Evolutionary conservation across 148 eudicot genomes (phyloP).

Genomic region (Silene uniflora): DNA sequence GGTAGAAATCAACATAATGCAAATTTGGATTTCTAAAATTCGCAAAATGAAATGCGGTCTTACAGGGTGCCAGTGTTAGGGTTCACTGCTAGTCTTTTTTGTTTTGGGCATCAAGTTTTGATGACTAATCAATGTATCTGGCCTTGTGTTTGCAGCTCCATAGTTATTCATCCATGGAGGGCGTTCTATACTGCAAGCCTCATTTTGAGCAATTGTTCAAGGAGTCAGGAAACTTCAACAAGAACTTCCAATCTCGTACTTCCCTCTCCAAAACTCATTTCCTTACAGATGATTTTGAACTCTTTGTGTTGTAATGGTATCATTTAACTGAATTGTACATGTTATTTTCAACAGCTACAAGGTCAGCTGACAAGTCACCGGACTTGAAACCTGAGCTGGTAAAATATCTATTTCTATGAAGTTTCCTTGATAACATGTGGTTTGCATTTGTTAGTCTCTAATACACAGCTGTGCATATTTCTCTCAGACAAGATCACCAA

Average conservation of each 20-base stretch:
- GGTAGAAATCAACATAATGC: background rate
- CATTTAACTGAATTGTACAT: conserved; percentile 1
- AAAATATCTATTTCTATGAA: conserved; percentile 23
- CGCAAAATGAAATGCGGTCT: background rate
- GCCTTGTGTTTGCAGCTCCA: conserved; percentile 51
- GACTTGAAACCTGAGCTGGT: conserved; percentile 61
- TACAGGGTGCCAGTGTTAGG: too few relatives aligned
- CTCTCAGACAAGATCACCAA: conserved; percentile 69
- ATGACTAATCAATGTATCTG: conserved; percentile 12
- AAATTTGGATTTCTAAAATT: background rate
- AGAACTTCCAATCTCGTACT: conserved; percentile 87
- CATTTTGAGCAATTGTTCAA: conserved; percentile 97
- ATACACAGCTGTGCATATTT: conserved; percentile 14
- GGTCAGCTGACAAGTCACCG: conserved; percentile 55
- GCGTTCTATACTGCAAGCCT: conserved; percentile 91
- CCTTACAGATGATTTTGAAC: background rate
- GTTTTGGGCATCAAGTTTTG: background rate
- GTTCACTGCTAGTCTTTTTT: too few relatives aligned
- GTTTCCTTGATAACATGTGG: background rate
- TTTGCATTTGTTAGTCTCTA: conserved; percentile 3
- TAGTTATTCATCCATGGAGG: conserved; percentile 91
- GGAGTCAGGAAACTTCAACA: conserved; percentile 80
- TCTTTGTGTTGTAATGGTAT: background rate
- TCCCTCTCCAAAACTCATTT: background rate
- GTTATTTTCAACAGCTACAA: conserved; percentile 53